phyloP scores from a whole-genome alignment of 106 monocot species.

The Cymbidium sinense region DNA sequence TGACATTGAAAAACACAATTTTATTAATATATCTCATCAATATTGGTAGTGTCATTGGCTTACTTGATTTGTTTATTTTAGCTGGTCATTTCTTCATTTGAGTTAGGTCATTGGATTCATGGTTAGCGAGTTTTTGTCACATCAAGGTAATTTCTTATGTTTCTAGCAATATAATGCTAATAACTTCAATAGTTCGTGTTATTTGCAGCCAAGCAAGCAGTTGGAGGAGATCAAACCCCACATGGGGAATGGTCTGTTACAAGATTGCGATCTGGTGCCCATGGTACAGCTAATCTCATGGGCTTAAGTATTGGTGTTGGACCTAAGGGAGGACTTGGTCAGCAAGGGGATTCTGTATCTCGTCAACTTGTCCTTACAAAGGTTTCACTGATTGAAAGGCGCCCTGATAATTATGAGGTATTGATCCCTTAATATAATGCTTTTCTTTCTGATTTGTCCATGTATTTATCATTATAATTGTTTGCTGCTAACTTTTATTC shows the following conservation, averaged over 20 bases:
- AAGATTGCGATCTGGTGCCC: constrained; percentile 83
- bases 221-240: constrained; percentile 92
- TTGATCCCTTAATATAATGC: neutral
- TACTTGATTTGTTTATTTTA: neutral
- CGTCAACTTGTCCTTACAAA: constrained; percentile 93
- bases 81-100: neutral
- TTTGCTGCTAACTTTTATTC: neutral
- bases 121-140: neutral
- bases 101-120: neutral
- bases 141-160: neutral
- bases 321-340: constrained; percentile 93
- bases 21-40: neutral
- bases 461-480: neutral
- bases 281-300: constrained; percentile 67
- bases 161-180: constrained; percentile 13
- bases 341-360: constrained; percentile 81
- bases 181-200: constrained; percentile 32
- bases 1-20: neutral
- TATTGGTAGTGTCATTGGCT: neutral
- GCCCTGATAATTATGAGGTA: constrained; percentile 97
- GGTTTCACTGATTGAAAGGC: constrained; percentile 85
- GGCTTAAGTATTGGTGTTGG: constrained; percentile 78
- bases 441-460: neutral
- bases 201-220: constrained; percentile 87
- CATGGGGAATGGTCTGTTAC: constrained; percentile 89